Evolutionary conservation across 1,284 basidiomycete species (phyloP).

Genomic region (Ceratobasidium sp.): DNA sequence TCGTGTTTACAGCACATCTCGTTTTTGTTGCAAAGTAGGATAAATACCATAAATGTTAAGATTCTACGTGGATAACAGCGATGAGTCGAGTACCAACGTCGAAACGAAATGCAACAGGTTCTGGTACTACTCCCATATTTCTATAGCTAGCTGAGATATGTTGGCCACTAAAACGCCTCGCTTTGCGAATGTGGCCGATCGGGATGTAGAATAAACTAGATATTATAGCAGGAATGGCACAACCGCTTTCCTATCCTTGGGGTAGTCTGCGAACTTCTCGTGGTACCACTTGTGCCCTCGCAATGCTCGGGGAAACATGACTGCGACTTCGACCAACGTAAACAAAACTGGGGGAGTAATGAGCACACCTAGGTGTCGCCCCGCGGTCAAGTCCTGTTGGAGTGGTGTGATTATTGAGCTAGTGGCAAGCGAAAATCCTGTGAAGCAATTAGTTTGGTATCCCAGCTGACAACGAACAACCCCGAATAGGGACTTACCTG

Average conservation of each 20-base stretch:
- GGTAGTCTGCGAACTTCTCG: conserved; percentile 74
- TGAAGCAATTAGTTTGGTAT: background rate
- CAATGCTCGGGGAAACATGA: conserved; percentile 83
- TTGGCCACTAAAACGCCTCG: too few relatives aligned
- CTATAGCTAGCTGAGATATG: too few relatives aligned
- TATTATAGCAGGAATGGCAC: conserved; percentile 71
- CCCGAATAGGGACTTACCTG: conserved; percentile 57
- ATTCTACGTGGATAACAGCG: too few relatives aligned
- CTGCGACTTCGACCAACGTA: conserved; percentile 70
- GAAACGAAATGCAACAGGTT: too few relatives aligned
- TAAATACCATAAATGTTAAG: too few relatives aligned
- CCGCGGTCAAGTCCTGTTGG: conserved; percentile 12
- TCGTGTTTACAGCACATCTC: too few relatives aligned
- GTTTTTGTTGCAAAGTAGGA: too few relatives aligned
- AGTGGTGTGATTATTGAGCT: conserved; percentile 27
- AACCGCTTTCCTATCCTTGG: conserved; percentile 69
- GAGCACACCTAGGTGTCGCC: background rate
- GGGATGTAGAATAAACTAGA: too few relatives aligned
- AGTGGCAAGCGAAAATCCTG: conserved; percentile 47
- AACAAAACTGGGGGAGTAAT: conserved; percentile 79
- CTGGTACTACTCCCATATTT: too few relatives aligned
- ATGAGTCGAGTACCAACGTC: too few relatives aligned
- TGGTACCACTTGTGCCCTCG: conserved; percentile 86
- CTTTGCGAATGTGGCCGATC: too few relatives aligned
- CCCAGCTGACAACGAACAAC: too few relatives aligned